A percentile compares a stretch with the other conserved stretches of the same genome.
These are phyloP conservation scores for Dendrocalamus sinicus DNA, from an alignment of 176 grass and related monocot genomes.

Conservation along the genomic window DNA sequence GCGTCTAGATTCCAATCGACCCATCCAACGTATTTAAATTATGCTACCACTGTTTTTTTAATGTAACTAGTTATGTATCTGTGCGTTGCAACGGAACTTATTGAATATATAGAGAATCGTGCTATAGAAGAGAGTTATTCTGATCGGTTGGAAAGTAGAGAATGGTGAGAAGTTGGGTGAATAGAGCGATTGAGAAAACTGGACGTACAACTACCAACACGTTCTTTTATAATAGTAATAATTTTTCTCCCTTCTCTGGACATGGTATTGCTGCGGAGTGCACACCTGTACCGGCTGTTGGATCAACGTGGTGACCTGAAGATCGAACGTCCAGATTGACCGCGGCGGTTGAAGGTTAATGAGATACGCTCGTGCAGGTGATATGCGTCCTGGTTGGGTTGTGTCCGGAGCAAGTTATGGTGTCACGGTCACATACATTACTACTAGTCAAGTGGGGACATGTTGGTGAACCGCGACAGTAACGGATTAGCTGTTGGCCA, in stretches of 20 bases:
- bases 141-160: too few species aligned
- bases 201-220: too few species aligned
- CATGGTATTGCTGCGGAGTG: not conserved
- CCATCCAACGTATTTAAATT: too few species aligned
- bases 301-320: not conserved
- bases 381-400: not conserved
- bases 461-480: not conserved
- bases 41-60: too few species aligned
- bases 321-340: not conserved
- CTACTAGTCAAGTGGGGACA: not conserved
- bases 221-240: too few species aligned
- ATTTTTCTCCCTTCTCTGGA: not conserved
- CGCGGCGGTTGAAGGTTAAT: not conserved
- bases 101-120: too few species aligned
- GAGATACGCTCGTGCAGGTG: not conserved
- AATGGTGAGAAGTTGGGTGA: too few species aligned
- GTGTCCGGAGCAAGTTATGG: not conserved
- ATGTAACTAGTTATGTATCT: too few species aligned
- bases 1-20: not conserved
- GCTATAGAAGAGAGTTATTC: too few species aligned
- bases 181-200: too few species aligned
- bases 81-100: too few species aligned
- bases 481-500: slow-evolving; percentile 25
- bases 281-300: not conserved
- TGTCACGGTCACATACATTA: not conserved